A percentile compares a stretch with the other conserved stretches of the same genome.
Evolutionary conservation across 1,284 basidiomycete species (phyloP).

Genomic region (Heterobasidion parviporum): DNA sequence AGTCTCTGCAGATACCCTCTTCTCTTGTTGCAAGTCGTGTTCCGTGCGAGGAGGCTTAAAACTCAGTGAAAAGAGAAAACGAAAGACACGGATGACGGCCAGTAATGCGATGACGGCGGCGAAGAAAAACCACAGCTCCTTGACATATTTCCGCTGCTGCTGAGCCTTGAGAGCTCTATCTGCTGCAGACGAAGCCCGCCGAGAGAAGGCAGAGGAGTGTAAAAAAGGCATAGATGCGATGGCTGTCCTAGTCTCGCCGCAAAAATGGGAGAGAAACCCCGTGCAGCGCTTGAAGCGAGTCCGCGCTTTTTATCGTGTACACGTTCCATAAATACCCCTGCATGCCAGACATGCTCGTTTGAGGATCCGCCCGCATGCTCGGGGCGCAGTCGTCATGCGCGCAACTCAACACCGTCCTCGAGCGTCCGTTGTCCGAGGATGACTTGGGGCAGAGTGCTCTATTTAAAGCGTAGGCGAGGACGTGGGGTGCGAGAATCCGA

Average conservation of each 20-base stretch:
- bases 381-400: background rate
- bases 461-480: background rate
- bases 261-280: background rate
- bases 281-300: background rate
- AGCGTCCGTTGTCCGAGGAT: background rate
- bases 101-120: conserved; percentile 30
- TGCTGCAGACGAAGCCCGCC: conserved; percentile 15
- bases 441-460: background rate
- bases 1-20: conserved; percentile 16
- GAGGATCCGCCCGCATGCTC: background rate
- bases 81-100: conserved; percentile 23
- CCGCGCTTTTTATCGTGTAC: background rate
- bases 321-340: background rate
- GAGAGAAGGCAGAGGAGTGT: conserved; percentile 7
- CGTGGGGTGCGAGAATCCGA: background rate
- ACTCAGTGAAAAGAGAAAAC: conserved; percentile 13
- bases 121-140: conserved; percentile 28
- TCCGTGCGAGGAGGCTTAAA: conserved; percentile 8
- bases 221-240: conserved; percentile 10
- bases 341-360: background rate
- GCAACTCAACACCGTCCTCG: background rate
- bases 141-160: conserved; percentile 21
- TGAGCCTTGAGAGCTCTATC: conserved; percentile 19
- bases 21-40: conserved; percentile 1
- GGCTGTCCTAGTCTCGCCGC: background rate